phyloP scores from a whole-genome alignment of 2,329 filamentous ascomycete genomes.

The Epicoccum nigrum region DNA sequence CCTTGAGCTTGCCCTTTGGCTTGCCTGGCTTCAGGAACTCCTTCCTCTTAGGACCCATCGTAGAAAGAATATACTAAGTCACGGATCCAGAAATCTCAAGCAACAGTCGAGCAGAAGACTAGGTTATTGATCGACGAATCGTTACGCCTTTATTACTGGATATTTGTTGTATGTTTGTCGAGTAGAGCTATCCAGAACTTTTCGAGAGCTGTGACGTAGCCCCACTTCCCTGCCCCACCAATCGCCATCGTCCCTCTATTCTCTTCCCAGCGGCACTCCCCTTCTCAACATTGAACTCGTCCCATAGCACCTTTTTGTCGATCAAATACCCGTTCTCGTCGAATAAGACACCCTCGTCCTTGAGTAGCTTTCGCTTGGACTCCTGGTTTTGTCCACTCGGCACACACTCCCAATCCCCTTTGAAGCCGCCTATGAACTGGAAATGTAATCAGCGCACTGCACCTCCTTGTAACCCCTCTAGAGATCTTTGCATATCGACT shows the following conservation, averaged over 20 bases:
- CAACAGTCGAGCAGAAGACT: not conserved
- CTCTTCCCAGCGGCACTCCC: conserved; percentile 13
- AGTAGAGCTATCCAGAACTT: conserved; percentile 10
- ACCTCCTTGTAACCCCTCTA: no score
- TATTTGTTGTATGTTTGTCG: not conserved
- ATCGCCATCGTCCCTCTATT: not conserved
- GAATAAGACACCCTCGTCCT: conserved; percentile 68
- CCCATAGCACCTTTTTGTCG: conserved; percentile 54
- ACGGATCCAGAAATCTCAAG: not conserved
- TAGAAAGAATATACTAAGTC: not conserved
- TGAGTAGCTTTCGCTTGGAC: conserved; percentile 68
- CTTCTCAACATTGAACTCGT: conserved; percentile 47
- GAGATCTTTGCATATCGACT: conserved; percentile 21
- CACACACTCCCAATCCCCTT: conserved; percentile 67
- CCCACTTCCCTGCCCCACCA: conserved; percentile 16
- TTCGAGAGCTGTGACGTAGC: conserved; percentile 26
- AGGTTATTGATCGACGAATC: not conserved
- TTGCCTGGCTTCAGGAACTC: conserved; percentile 39
- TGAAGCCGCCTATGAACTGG: conserved; percentile 68
- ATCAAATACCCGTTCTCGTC: conserved; percentile 65
- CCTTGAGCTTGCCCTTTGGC: conserved; percentile 37
- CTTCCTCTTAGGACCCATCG: conserved; percentile 42
- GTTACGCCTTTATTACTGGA: not conserved
- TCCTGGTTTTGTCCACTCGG: conserved; percentile 67
- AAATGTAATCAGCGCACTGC: not conserved